Base-by-base conservation (phyloP, 2,329 filamentous ascomycete species). In the Phialophora verrucosa region DNA sequence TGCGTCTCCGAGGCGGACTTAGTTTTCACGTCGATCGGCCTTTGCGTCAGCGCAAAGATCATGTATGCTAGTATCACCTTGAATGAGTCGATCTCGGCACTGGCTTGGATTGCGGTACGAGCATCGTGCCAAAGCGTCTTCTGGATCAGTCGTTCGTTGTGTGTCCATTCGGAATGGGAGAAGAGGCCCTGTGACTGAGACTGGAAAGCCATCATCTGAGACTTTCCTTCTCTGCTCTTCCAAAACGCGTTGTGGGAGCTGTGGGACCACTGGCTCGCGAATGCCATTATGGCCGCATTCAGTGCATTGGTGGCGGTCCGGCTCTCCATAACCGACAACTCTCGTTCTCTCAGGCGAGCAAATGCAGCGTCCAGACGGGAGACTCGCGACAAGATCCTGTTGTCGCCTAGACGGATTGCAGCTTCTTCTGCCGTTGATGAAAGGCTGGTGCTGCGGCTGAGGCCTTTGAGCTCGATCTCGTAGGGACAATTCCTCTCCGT, bases 1-100 rank as follows among this genome's bases (percentile, higher is more conserved):
- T 55, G 27, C 31, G 47, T 25, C 10, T 58, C 58, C n/a, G 42
- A 5, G 10, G 49, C 27, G 12, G 49, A 20, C 47, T 58, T 35
- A 8, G 1, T 38, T n/a, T 25, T 56, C 14, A 51, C 31, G 38
- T 78, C 73, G 11, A 76, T 65, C 5, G 80, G 80, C 60, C 76
- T 75, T 67, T 82, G 80, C 0, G 79, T 80, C 55, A 82, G 70
- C n/a, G 80, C 79, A 65, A 82, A 82, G 5, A 82, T 78, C 25
- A 82, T 79, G 51, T 81, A 78, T 29, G 80, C 80, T 32, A 82
- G 78, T 2, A 79, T 78, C 11, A 82, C 75, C 2, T 80, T 76
- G 66, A 82, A 82, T 0, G 80, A 82, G n/a, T 79, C 77, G n/a
- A 80, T 78, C 1, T 75, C 76, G 10, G 75, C 71, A 1, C 76